phyloP scores from a whole-genome alignment of 2,329 filamentous ascomycete species.

The Aureobasidium sp. region DNA sequence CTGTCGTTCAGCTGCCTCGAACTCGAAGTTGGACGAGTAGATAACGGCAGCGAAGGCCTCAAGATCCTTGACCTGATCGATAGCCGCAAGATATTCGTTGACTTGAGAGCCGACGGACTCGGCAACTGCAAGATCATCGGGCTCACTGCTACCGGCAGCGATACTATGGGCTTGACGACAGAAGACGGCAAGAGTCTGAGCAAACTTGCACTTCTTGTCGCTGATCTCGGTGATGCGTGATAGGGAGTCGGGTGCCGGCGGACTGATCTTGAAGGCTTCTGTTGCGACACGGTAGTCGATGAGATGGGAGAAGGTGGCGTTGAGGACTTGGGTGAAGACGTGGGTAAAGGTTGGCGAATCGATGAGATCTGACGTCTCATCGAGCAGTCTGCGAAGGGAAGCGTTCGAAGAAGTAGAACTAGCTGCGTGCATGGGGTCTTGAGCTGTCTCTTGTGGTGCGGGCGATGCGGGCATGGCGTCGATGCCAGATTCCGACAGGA shows the following conservation, averaged over 20 bases:
- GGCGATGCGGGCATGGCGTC: slow-evolving; percentile 29
- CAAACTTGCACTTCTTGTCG: slow-evolving; percentile 59
- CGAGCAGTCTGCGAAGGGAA: slow-evolving; percentile 72
- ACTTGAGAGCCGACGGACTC: slow-evolving; percentile 24
- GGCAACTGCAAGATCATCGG: slow-evolving; percentile 32
- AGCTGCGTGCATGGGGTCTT: slow-evolving; percentile 15
- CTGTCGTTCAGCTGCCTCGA: slow-evolving; percentile 33
- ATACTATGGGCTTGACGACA: slow-evolving; percentile 87
- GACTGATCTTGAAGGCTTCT: slow-evolving; percentile 60
- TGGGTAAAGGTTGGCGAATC: slow-evolving; percentile 87
- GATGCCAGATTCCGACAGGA: slow-evolving; percentile 81
- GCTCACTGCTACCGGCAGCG: slow-evolving; percentile 63
- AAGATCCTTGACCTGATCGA: slow-evolving; percentile 67
- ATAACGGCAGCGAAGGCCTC: slow-evolving; percentile 81
- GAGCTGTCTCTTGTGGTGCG: slow-evolving; percentile 22
- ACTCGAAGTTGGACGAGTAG: slow-evolving; percentile 71
- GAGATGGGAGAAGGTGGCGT: slow-evolving; percentile 76
- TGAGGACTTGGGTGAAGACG: slow-evolving; percentile 77
- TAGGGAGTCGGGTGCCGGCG: slow-evolving; percentile 27
- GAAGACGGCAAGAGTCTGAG: slow-evolving; percentile 81
- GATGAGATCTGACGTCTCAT: slow-evolving; percentile 92
- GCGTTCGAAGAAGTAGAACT: slow-evolving; percentile 37
- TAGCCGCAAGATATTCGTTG: slow-evolving; percentile 48
- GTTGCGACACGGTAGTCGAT: slow-evolving; percentile 73
- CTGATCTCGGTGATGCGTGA: slow-evolving; percentile 41